Conservation (phyloP, 2,329 filamentous ascomycete species). For the Teratosphaeria gauchensis region DNA sequence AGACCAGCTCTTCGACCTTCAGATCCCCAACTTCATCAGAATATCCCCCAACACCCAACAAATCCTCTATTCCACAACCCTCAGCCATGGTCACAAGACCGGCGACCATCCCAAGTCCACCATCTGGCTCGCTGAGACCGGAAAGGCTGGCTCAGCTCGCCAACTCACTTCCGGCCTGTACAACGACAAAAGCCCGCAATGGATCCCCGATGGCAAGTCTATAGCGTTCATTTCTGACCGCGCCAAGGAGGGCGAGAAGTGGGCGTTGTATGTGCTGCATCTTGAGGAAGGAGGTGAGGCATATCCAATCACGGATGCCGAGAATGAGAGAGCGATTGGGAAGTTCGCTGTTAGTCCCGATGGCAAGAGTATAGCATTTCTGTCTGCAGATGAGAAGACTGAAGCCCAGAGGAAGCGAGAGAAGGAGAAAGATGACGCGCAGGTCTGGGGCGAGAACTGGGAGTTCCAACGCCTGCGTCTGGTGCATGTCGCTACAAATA, state of each 20-base stretch:
- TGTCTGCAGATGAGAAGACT: conserved; percentile 26
- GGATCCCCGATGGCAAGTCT: conserved; percentile 18
- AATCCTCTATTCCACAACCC: conserved; percentile 18
- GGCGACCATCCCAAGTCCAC: conserved; percentile 13
- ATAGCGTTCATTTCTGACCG: conserved; percentile 29
- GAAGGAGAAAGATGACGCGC: conserved; percentile 24
- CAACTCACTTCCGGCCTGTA: conserved; percentile 18
- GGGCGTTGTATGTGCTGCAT: conserved; percentile 22
- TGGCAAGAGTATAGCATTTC: conserved; percentile 27
- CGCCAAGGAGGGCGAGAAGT: conserved; percentile 19
- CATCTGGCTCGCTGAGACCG: conserved; percentile 21
- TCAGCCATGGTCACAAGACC: conserved; percentile 10
- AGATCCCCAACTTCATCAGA: conserved; percentile 14
- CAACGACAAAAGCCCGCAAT: conserved; percentile 19
- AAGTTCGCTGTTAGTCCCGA: conserved; percentile 25
- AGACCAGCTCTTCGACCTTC: conserved; percentile 15
- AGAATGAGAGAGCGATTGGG: conserved; percentile 18
- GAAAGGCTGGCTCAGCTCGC: conserved; percentile 15
- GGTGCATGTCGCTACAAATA: conserved; percentile 22
- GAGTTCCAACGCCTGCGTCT: conserved; percentile 23
- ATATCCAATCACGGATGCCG: conserved; percentile 16
- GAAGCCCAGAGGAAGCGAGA: conserved; percentile 24
- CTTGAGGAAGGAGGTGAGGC: conserved; percentile 16
- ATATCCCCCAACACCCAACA: conserved; percentile 16
- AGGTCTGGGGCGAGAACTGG: conserved; percentile 31